Percentiles rank a stretch among this genome's conserved stretches.
Conservation (phyloP, 805 yeast species). For the Ogataea minuta region DNA sequence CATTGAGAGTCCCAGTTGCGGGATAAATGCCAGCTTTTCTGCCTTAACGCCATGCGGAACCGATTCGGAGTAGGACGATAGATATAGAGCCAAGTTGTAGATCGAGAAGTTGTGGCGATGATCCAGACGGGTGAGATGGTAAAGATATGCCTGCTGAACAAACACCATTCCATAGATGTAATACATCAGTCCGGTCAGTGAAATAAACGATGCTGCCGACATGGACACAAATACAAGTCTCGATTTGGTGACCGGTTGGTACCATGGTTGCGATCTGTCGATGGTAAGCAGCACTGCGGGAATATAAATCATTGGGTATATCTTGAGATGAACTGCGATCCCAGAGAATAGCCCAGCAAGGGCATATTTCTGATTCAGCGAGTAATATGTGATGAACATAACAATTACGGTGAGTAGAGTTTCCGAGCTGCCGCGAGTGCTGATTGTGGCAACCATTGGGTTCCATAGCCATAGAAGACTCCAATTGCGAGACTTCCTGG, state of each 20-base stretch:
- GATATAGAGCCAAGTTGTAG: constrained; percentile 73
- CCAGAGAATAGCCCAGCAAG: constrained; percentile 60
- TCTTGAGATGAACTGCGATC: constrained; percentile 79
- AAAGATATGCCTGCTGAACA: constrained; percentile 72
- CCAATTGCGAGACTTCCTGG: constrained; percentile 13
- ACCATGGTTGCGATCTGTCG: constrained; percentile 31
- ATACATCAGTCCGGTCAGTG: constrained; percentile 61
- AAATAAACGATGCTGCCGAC: constrained; percentile 42
- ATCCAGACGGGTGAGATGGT: constrained; percentile 80
- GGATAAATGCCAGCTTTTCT: constrained; percentile 68
- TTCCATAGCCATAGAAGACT: constrained; percentile 74
- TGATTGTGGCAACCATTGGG: constrained; percentile 92
- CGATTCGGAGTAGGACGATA: constrained; percentile 42
- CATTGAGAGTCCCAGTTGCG: constrained; percentile 67
- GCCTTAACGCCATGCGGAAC: constrained; percentile 20
- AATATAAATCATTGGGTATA: constrained; percentile 86
- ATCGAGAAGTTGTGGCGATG: constrained; percentile 94
- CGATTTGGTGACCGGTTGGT: constrained; percentile 40
- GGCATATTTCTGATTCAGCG: constrained; percentile 35
- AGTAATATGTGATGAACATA: constrained; percentile 51
- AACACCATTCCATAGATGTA: constrained; percentile 69
- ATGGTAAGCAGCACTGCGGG: constrained; percentile 58
- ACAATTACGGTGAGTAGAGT: constrained; percentile 80
- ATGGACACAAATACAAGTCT: constrained; percentile 43
- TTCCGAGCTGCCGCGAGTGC: constrained; percentile 92